These are phyloP conservation scores for Breviolum minutum DNA, from an alignment of 73 alveolate species.

Conservation along the genomic window DNA sequence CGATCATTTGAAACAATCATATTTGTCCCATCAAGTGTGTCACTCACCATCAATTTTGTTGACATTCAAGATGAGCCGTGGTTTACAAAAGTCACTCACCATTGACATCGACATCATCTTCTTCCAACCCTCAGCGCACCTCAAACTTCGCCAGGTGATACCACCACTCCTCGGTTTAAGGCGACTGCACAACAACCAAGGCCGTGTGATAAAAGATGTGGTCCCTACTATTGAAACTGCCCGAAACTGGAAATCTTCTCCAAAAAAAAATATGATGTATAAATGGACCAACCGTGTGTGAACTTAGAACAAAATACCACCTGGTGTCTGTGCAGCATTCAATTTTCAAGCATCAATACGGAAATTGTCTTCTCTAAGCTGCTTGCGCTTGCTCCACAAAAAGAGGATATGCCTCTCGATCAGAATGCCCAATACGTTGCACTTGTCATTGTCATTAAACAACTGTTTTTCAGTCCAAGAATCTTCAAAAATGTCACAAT, in stretches of 20 bases:
- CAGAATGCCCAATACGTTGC: too few relatives aligned
- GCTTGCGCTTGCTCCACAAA: slow-evolving; percentile 40
- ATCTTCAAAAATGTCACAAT: background rate
- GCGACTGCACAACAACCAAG: background rate
- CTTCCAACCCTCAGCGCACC: background rate
- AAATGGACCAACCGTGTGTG: too few relatives aligned
- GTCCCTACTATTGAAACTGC: background rate
- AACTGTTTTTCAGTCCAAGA: too few relatives aligned
- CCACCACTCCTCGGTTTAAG: slow-evolving; percentile 11
- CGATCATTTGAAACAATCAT: too few relatives aligned
- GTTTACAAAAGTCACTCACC: too few relatives aligned
- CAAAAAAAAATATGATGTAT: too few relatives aligned
- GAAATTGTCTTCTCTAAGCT: background rate
- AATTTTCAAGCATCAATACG: background rate
- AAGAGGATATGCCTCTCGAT: slow-evolving; percentile 58
- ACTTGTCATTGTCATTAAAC: too few relatives aligned
- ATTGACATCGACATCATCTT: too few relatives aligned
- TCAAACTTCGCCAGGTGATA: slow-evolving; percentile 65
- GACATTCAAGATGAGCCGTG: too few relatives aligned
- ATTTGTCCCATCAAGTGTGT: too few relatives aligned
- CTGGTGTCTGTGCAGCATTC: background rate
- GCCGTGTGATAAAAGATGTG: too few relatives aligned
- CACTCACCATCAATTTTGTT: too few relatives aligned
- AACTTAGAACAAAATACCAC: background rate
- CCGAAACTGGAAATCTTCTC: background rate